A percentile compares a stretch with the other conserved stretches of the same genome.
Conservation (phyloP, 768 basidiomycete genomes). For the Russula sp. region DNA sequence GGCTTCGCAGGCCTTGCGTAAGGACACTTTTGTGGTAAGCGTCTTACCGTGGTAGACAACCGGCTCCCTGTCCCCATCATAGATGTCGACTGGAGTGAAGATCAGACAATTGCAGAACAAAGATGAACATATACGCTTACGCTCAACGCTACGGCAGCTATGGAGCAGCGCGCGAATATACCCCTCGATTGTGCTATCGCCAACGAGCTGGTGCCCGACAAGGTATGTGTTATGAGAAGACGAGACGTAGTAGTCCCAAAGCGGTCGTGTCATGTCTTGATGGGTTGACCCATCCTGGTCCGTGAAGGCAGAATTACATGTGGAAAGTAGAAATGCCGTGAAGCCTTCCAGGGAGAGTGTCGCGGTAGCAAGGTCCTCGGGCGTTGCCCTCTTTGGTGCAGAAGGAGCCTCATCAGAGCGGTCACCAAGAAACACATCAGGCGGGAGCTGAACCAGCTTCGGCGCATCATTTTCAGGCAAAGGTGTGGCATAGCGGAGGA, state of each 20-base stretch:
- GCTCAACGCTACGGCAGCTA: constrained; percentile 88
- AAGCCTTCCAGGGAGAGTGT: constrained; percentile 54
- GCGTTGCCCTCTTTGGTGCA: constrained; percentile 2
- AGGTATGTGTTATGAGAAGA: constrained; percentile 93
- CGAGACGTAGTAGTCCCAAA: constrained; percentile 83
- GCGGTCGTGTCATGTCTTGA: constrained; percentile 85
- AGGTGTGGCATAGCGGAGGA: constrained; percentile 32
- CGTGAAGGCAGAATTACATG: constrained; percentile 59
- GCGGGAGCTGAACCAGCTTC: constrained; percentile 24
- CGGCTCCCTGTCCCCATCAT: constrained; percentile 80
- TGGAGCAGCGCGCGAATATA: constrained; percentile 89
- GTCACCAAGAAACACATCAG: constrained; percentile 24
- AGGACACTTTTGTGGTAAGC: constrained; percentile 72
- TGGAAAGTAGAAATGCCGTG: constrained; percentile 70
- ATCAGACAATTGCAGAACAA: background rate
- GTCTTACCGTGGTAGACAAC: constrained; percentile 87
- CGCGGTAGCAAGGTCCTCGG: constrained; percentile 8
- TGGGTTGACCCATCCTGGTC: constrained; percentile 46
- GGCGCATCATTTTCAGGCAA: constrained; percentile 7
- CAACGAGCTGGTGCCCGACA: constrained; percentile 78
- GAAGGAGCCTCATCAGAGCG: constrained; percentile 2
- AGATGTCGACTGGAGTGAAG: constrained; percentile 69
- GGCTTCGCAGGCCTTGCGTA: constrained; percentile 75
- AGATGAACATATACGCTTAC: constrained; percentile 39
- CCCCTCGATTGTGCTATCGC: constrained; percentile 83